phyloP scores from a whole-genome alignment of 768 basidiomycete species.

The Agaricus subrufescens region DNA sequence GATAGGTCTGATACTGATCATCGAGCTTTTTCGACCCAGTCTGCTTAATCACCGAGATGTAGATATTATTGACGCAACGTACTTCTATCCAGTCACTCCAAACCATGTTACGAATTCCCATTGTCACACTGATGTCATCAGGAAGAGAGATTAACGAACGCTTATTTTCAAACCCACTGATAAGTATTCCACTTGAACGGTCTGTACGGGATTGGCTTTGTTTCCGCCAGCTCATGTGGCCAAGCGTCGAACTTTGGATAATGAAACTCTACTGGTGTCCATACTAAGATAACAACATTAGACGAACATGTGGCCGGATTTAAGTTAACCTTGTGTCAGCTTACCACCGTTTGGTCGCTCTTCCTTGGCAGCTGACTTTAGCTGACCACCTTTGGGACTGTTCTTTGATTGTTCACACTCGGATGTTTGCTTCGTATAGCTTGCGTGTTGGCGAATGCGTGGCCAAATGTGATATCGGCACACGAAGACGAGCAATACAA shows the following conservation, averaged over 20 bases:
- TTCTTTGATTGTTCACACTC: too few species aligned
- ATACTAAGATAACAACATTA: conserved; percentile 30
- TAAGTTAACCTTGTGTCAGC: background rate
- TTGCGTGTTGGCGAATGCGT: too few species aligned
- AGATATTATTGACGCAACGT: conserved; percentile 9
- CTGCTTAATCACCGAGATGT: background rate
- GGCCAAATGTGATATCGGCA: too few species aligned
- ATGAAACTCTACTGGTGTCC: conserved; percentile 44
- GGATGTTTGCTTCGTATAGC: too few species aligned
- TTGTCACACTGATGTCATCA: conserved; percentile 47
- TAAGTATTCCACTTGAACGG: conserved; percentile 62
- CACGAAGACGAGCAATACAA: too few species aligned
- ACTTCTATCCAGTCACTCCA: conserved; percentile 77
- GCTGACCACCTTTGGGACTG: background rate
- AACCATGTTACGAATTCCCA: conserved; percentile 63
- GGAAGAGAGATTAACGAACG: background rate
- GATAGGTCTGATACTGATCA: conserved; percentile 46
- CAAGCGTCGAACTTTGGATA: conserved; percentile 48
- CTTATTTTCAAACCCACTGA: conserved; percentile 38
- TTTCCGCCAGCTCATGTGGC: conserved; percentile 31
- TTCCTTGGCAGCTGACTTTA: background rate
- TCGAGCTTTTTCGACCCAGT: conserved; percentile 41
- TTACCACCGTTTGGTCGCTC: background rate
- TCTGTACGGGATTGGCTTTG: conserved; percentile 58
- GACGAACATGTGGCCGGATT: conserved; percentile 11